phyloP scores from a whole-genome alignment of 2,329 filamentous ascomycete genomes.

The Sphaerulina populicola region DNA sequence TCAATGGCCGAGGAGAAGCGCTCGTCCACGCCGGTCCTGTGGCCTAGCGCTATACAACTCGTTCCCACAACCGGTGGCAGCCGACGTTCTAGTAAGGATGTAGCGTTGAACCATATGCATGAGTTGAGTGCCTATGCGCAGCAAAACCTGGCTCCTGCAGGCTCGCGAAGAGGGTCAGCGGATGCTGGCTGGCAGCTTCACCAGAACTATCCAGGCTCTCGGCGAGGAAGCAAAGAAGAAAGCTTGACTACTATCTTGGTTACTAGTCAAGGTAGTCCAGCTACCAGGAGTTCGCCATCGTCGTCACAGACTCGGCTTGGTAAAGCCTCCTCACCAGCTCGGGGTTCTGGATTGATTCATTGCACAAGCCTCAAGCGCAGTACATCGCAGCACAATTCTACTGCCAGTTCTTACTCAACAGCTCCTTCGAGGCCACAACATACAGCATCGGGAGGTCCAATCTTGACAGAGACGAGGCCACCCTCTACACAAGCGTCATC shows the following conservation, averaged over 20 bases:
- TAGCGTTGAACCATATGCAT: conserved; percentile 31
- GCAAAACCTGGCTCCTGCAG: conserved; percentile 21
- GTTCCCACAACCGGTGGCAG: conserved; percentile 24
- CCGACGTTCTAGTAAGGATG: conserved; percentile 33
- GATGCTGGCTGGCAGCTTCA: conserved; percentile 31
- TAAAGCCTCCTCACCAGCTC: conserved; percentile 18
- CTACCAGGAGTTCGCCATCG: conserved; percentile 20
- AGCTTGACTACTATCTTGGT: conserved; percentile 32
- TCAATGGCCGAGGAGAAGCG: conserved; percentile 20
- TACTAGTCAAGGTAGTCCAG: conserved; percentile 27
- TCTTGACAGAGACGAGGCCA: conserved; percentile 24
- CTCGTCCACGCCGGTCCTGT: conserved; percentile 22
- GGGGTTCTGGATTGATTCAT: conserved; percentile 10
- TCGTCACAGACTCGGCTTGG: conserved; percentile 15
- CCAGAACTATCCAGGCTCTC: conserved; percentile 28
- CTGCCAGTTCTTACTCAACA: conserved; percentile 21
- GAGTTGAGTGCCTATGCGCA: conserved; percentile 28
- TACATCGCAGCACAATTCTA: conserved; percentile 4
- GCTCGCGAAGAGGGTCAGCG: conserved; percentile 30
- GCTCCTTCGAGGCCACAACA: conserved; percentile 30
- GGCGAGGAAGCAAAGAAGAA: conserved; percentile 32
- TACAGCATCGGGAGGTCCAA: conserved; percentile 29
- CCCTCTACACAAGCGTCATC: conserved; percentile 32
- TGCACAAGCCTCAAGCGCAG: conserved; percentile 19
- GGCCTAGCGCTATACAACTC: conserved; percentile 18